Evolutionary conservation across 352 stramenopile genomes (phyloP).

Genomic region (Phytophthora hibernalis): DNA sequence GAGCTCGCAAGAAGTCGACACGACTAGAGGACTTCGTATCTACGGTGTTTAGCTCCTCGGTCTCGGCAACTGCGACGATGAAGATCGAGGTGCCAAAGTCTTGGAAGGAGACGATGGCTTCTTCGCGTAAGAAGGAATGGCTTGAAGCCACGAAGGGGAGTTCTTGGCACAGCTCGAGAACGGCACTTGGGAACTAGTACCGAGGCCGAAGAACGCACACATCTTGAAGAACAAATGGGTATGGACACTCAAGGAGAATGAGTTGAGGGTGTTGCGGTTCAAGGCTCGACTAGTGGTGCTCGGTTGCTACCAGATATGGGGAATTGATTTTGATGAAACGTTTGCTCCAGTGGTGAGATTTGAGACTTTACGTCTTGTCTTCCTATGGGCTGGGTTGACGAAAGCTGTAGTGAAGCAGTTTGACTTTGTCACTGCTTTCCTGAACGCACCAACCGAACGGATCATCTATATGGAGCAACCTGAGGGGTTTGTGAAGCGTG

Average conservation of each 20-base stretch:
- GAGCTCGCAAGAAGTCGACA: conserved; percentile 9
- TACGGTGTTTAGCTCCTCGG: conserved; percentile 11
- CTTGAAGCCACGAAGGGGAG: conserved; percentile 11
- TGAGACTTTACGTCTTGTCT: conserved; percentile 16
- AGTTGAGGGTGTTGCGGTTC: conserved; percentile 18
- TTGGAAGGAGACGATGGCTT: conserved; percentile 20
- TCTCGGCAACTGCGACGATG: conserved; percentile 10
- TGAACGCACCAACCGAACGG: too few species aligned
- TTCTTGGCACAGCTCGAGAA: conserved; percentile 22
- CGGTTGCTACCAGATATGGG: conserved; percentile 18
- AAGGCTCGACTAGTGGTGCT: conserved; percentile 16
- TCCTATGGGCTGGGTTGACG: conserved; percentile 9
- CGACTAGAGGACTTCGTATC: conserved; percentile 5
- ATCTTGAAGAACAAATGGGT: conserved; percentile 21
- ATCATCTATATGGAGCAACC: too few species aligned
- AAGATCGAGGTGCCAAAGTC: conserved; percentile 4
- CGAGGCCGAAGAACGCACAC: too few species aligned
- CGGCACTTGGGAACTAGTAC: conserved; percentile 15
- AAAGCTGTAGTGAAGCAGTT: too few species aligned
- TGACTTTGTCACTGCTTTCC: too few species aligned
- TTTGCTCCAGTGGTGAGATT: too few species aligned
- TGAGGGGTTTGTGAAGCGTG: too few species aligned
- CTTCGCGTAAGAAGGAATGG: conserved; percentile 4
- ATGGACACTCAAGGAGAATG: conserved; percentile 29
- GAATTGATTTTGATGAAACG: conserved; percentile 24